phyloP scores from a whole-genome alignment of 805 yeast genomes.

The Pichia thaimueangensis region DNA sequence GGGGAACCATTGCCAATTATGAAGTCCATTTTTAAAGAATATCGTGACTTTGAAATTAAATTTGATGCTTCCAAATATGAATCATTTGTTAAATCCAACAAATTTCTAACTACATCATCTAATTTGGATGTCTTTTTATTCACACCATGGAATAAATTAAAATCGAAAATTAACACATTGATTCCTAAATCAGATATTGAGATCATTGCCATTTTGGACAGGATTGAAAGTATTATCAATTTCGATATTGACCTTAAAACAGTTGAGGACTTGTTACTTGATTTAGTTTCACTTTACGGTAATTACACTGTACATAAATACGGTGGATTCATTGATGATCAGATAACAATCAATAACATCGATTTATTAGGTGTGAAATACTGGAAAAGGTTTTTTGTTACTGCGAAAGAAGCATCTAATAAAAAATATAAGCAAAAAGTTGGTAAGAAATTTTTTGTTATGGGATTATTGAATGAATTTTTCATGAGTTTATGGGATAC shows the following conservation, averaged over 20 bases:
- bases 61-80: conserved; percentile 14
- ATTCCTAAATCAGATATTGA: conserved; percentile 44
- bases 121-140: conserved; percentile 33
- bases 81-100: background rate
- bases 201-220: conserved; percentile 37
- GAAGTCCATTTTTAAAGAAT: conserved; percentile 13
- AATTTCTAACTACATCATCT: conserved; percentile 13
- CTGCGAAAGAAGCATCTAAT: background rate
- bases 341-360: conserved; percentile 8
- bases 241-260: conserved; percentile 19
- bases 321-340: background rate
- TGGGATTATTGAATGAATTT: conserved; percentile 25
- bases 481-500: conserved; percentile 16
- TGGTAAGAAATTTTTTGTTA: conserved; percentile 14
- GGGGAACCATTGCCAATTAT: conserved; percentile 49
- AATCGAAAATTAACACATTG: conserved; percentile 22
- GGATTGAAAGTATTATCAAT: conserved; percentile 30
- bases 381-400: conserved; percentile 21
- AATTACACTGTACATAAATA: conserved; percentile 30
- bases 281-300: conserved; percentile 40
- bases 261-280: conserved; percentile 28
- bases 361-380: conserved; percentile 20
- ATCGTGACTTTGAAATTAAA: conserved; percentile 12
- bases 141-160: conserved; percentile 26
- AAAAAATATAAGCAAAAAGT: background rate